Conservation (phyloP, 2,329 filamentous ascomycete species). For the Aspergillus luchuensis region DNA sequence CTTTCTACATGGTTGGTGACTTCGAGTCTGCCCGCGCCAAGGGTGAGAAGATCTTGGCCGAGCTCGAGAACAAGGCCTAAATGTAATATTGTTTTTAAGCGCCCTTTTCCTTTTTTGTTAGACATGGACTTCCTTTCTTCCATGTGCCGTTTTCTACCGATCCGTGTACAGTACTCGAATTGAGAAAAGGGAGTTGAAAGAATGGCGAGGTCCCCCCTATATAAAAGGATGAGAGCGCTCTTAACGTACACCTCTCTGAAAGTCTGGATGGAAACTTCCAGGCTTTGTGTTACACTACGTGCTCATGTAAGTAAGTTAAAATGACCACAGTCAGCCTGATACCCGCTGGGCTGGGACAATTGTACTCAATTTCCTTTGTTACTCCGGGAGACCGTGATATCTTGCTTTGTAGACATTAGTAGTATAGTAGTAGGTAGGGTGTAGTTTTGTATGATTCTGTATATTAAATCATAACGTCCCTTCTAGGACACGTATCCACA, state of each 20-base stretch:
- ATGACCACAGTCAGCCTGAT: constrained; percentile 41
- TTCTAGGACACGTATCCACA: not conserved
- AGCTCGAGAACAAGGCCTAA: constrained; percentile 67
- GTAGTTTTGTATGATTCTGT: not conserved
- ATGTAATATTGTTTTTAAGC: constrained; percentile 48
- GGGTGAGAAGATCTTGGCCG: constrained; percentile 99
- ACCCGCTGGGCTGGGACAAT: constrained; percentile 33
- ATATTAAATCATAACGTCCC: not conserved
- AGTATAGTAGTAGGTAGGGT: not conserved
- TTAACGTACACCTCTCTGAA: constrained; percentile 21
- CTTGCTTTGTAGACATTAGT: constrained; percentile 3
- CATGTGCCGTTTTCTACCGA: constrained; percentile 40
- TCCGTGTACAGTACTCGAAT: constrained; percentile 46
- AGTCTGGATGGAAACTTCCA: constrained; percentile 30
- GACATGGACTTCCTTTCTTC: constrained; percentile 36
- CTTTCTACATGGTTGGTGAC: constrained; percentile 98
- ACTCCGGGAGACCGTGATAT: constrained; percentile 14
- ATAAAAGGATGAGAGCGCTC: constrained; percentile 23
- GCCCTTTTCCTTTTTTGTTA: constrained; percentile 37
- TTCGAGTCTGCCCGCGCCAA: constrained; percentile 89
- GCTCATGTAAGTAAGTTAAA: constrained; percentile 46
- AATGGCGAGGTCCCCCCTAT: constrained; percentile 20
- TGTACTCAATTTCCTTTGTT: constrained; percentile 36
- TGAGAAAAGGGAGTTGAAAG: constrained; percentile 38
- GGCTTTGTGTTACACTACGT: constrained; percentile 44